Evolutionary conservation across 2,329 filamentous ascomycete genomes (phyloP), one percentile per base, ranked within the genome.

Genomic region (Proliferodiscus dingleyae): DNA sequence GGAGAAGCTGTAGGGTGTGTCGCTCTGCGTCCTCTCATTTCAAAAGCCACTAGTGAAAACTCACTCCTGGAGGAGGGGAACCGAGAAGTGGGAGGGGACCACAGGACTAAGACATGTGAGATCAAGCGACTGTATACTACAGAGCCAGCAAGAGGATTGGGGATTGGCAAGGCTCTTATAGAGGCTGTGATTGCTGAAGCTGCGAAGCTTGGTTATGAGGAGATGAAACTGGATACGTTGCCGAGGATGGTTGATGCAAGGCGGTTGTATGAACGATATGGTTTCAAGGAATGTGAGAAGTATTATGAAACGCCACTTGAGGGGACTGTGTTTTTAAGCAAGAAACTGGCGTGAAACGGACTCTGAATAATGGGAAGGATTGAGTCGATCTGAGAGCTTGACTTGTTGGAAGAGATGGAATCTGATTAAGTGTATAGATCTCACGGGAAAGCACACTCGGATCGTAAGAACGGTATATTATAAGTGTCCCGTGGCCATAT

Each of bases 221-320:
- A 72, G 46, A 71, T 81, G 57, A 64, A 72, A 45, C 66, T 81
- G 11, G 78, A 82, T 64, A 81, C 77, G 13, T 55, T 82, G 46
- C 61, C 68, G 7, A 64, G 57, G 5, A 81, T 81, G 78, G 59
- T 50, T 10, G 64, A 66, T 9, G 77, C 78, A 16, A 66, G 68
- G 47, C 60, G 54, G 24, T 52, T 80, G 52, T 81, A 82, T 62
- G 58, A 58, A 39, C 59, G 58, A 4, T 58, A 70, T 49, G 77
- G 78, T 1, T 81, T 82, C 60, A 62, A 64, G 50, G 69, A 74
- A 52, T 70, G 71, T 30, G 64, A 66, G 32, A 59, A 66, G 19
- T 82, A 81, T 55, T 81, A 81, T 60, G 68, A 76, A 11, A 80
- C 72, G 26, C 75, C 75, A 4, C 53, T 79, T 28, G 64, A 72